phyloP scores from a whole-genome alignment of 192 early-diverging fungal species.

The Dimargaris cristalligena region DNA sequence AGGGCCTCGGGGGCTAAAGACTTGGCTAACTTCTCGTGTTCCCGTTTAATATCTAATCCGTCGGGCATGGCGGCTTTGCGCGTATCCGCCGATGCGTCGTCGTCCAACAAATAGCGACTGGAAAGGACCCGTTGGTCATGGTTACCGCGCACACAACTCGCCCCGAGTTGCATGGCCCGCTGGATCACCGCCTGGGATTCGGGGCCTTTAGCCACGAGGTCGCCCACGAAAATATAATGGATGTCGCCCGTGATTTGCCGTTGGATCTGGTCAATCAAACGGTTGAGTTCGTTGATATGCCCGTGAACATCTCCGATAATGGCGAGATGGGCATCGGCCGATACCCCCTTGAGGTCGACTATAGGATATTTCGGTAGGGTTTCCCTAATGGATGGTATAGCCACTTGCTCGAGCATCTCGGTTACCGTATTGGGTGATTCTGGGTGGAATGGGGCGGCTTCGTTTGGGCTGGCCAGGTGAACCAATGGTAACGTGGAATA shows the following conservation, averaged over 20 bases:
- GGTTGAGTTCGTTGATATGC: slow-evolving; percentile 30
- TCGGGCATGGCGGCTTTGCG: slow-evolving; percentile 11
- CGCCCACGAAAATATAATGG: slow-evolving; percentile 46
- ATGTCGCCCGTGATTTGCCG: slow-evolving; percentile 24
- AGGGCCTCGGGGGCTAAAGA: slow-evolving; percentile 25
- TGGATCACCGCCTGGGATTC: slow-evolving; percentile 37
- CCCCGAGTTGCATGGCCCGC: slow-evolving; percentile 25
- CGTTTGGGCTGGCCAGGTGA: too few species aligned
- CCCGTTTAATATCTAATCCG: slow-evolving; percentile 16
- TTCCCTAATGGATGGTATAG: too few species aligned
- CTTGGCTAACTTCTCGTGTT: slow-evolving; percentile 24
- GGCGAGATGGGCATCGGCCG: too few species aligned
- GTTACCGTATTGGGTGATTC: too few species aligned
- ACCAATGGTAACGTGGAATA: too few species aligned
- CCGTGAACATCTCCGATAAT: slow-evolving; percentile 61
- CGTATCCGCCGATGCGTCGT: slow-evolving; percentile 12
- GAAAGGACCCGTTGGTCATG: slow-evolving; percentile 56
- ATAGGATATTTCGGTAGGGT: too few species aligned
- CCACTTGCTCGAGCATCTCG: too few species aligned
- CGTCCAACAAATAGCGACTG: slow-evolving; percentile 32
- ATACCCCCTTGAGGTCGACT: too few species aligned
- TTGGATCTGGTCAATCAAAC: slow-evolving; percentile 28
- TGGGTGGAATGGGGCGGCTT: too few species aligned
- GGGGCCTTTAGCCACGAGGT: slow-evolving; percentile 46
- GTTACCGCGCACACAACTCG: slow-evolving; percentile 48